Base-by-base conservation (phyloP, 805 yeast genomes). In the Metschnikowia continentalis region DNA sequence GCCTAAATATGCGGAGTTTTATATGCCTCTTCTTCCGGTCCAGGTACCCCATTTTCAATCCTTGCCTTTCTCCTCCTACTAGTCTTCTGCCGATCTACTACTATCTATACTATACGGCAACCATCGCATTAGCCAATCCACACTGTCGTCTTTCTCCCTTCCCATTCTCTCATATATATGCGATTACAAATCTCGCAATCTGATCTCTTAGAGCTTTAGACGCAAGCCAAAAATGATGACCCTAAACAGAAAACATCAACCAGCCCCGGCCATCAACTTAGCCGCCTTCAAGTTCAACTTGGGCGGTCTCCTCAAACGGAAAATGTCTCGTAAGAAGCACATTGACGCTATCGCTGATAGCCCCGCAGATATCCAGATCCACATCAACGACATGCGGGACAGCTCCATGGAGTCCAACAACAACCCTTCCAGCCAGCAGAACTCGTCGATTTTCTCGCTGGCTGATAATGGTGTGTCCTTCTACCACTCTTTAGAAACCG, bases 271-370 rank as follows among this genome's bases (percentile, higher is more conserved):
- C 33, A 26, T 50, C 40, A 22, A 47, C 35, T 44, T 36, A 17
- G 19, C 22, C 13, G 33, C 33, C 35, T 23, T 36, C 23, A 53
- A 48, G 48, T 58, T 57, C 49, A 58, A 56, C 51, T 48, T 56
- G 43, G 59, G 61, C 33, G 61, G 60, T 17, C 48, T 58, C 19
- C 51, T 58, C 49, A 54, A 49, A 41, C 52, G 56, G 30, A 57
- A 57, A 37, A 57, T 58, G 37, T 46, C 59, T 15, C 58, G 61
- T 54, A 53, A 47, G 36, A 54, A 54, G 42, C 49, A 53, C 19
- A 45, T 52, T 33, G 58, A 52, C 39, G 47, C 53, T 14, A 35
- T 54, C 41, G 52, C 55, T 2, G 49, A 56, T 14, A 32, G 54
- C 5, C 35, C 49, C 14, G 37, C 37, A 20, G 52, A 48, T 19